Evolutionary conservation across 2,329 filamentous ascomycete species (phyloP), one percentile per base, ranked within the genome.

Genomic region (Alternaria tenuissima): DNA sequence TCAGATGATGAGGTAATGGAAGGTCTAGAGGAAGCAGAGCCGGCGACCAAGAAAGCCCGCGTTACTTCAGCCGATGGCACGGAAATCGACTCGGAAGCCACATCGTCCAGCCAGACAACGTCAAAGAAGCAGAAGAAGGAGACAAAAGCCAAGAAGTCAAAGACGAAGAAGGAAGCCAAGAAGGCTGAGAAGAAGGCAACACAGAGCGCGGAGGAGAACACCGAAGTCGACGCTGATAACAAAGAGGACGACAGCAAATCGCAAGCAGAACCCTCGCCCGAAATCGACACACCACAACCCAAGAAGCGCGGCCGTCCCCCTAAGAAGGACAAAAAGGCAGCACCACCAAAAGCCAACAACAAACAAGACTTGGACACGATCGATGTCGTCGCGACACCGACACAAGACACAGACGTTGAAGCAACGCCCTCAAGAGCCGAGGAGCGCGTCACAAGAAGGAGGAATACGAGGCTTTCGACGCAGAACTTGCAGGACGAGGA

Each of bases 1-100:
- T 57, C 42, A 2, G 62, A 67, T 12, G 63, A 67, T 1, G 60
- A 55, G 38, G 63, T 64, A 14, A 66, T 67, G 20, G 24, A 52
- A 34, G 57, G 39, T 38, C n/a, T 34, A 7, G 65, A 62, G 4
- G 65, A 62, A 18, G 7, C 56, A 38, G 46, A 57, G n/a, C 66
- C 65, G 14, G 48, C 53, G 9, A 20, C 47, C 9, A 66, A 65
- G 56, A 68, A 63, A 51, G 52, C 63, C 3, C 54, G 62, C 11
- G 41, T 67, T 14, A 22, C 62, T 24, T 51, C 58, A 11, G 39
- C 59, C 36, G 55, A 61, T 8, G 18, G 24, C 38, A 69, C 59
- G 54, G 59, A 64, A 20, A 28, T 62, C 12, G 62, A 62, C 41
- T 61, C 59, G 5, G 42, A 49, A 28, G 7, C 59, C 20, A 39